Evolutionary conservation across 2,329 filamentous ascomycete genomes (phyloP), one percentile per base, ranked within the genome.

Genomic region (Claviceps digitariae): DNA sequence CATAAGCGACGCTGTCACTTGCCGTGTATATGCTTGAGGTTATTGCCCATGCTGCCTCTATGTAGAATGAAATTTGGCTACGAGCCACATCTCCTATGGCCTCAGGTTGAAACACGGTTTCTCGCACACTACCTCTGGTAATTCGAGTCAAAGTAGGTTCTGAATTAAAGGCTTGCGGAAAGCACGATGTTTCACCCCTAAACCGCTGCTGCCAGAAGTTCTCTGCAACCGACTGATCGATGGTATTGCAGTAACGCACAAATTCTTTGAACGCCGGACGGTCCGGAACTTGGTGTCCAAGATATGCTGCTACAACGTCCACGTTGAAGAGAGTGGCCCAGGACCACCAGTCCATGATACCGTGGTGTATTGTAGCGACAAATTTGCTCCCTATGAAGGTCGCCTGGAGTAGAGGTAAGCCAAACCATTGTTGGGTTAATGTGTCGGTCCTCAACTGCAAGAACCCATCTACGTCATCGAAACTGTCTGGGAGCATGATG

Each of bases 1-100:
- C 55, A 23, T 51, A 55, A 4, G 43, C 50, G 21, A 55, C 34
- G 50, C 40, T 55, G 25, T 56, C 52, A 15, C 49, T 55, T 25
- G 44, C 51, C 2, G 50, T 47, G 53, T 56, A 56, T 27, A 44
- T 51, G 25, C 46, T 46, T 21, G 50, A 52, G 9, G 51, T 51
- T n/a, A 56, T 34, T 10, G 53, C 50, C 53, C 52, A 56, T 7
- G 55, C 50, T 2, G 50, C 47, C 50, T 56, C 55, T 12, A 56
- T 51, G 25, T 41, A 55, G 34, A 13, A 45, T 2, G 55, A 50
- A 3, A 56, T 46, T 10, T 56, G 55, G n/a, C 38, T 9, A n/a
- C 15, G 15, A 6, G 46, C 4, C 10, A 13, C 41, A n/a, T 52
- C 43, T n/a, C 23, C 5, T 4, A 25, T 15, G 1, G 21, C 36